Evolutionary conservation across 2,329 filamentous ascomycete genomes (phyloP), one percentile per base, ranked within the genome.

Genomic region (Scortechinia acanthostroma): DNA sequence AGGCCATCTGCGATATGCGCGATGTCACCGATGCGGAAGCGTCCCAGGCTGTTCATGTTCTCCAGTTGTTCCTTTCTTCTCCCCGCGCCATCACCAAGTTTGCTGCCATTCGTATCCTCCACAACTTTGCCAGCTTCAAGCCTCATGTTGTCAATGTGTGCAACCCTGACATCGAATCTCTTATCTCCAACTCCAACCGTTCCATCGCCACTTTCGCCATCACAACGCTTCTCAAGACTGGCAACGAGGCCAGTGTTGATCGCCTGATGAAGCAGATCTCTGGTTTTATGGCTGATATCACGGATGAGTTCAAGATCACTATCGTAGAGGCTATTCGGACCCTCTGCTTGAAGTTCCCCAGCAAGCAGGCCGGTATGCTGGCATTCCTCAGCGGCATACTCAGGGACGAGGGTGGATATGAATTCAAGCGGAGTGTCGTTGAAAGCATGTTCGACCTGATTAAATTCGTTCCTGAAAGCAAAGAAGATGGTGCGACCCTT

Each of bases 291-390:
- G 88, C 91, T 3, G 93, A 97, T 66, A 97, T 97, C 53, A 96
- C 91, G 4, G 93, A 98, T 60, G 93, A 98, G 65, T 98, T 98
- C 76, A 98, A 97, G 75, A 95, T 98, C 54, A 98, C 93, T n/a
- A 95, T 98, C 57, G 91, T 98, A 37, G 93, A 98, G 65, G 93
- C 93, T 35, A 96, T 98, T 59, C 86, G 93, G 49, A 97, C 93
- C 3, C 71, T 98, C 33, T 97, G 91, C 63, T 74, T 98, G 55
- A 98, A 98, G 69, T 98, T 98, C 70, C 93, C 93, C 23, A 91
- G 80, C 70, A 98, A 98, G 71, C 93, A 98, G 68, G 91, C 91
- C 42, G 91, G 90, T 50, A 97, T 98, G 91, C 82, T 98, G 44
- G 82, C 88, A 43, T 98, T 98, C 80, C 78, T 98, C 42, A 95